These are phyloP conservation scores for Uronychia binucleata DNA, from an alignment of 73 alveolate species.

Conservation along the genomic window DNA sequence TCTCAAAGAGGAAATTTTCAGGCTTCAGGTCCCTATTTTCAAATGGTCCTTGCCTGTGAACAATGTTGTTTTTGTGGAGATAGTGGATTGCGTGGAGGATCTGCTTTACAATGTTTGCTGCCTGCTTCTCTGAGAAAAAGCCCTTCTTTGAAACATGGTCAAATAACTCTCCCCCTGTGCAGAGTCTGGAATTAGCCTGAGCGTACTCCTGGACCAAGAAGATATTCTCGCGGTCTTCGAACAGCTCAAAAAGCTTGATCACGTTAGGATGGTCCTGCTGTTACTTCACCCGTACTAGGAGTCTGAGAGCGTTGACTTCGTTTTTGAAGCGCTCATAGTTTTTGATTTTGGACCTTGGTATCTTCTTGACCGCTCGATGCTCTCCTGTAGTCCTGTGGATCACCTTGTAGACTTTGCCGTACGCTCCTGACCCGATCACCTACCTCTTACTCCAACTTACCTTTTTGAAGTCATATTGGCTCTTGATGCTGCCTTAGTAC, in stretches of 20 bases:
- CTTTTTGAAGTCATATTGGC: constrained; percentile 32
- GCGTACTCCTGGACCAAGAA: constrained; percentile 39
- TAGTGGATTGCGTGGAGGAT: constrained; percentile 28
- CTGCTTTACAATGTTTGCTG: constrained; percentile 21
- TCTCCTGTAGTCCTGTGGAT: constrained; percentile 69
- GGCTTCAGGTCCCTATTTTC: constrained; percentile 66
- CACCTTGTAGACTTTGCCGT: constrained; percentile 95
- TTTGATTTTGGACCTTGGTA: constrained; percentile 65
- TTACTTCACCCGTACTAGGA: constrained; percentile 33
- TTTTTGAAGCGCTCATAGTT: constrained; percentile 67
- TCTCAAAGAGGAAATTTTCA: constrained; percentile 41
- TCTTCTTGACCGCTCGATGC: constrained; percentile 71
- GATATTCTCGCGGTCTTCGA: constrained; percentile 14
- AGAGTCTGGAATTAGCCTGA: not conserved
- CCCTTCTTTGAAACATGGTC: constrained; percentile 52
- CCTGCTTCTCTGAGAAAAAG: constrained; percentile 21
- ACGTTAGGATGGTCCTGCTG: constrained; percentile 84
- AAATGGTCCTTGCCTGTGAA: no score
- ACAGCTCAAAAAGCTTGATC: constrained; percentile 63
- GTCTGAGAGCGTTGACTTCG: constrained; percentile 69
- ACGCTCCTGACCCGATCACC: constrained; percentile 91
- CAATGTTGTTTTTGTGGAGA: constrained; percentile 44
- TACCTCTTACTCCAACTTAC: not conserved
- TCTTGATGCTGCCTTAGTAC: constrained; percentile 31
- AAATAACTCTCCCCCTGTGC: constrained; percentile 71